These are phyloP conservation scores for Aureobasidium pullulans DNA, from an alignment of 2,329 filamentous ascomycete genomes.

Conservation along the genomic window DNA sequence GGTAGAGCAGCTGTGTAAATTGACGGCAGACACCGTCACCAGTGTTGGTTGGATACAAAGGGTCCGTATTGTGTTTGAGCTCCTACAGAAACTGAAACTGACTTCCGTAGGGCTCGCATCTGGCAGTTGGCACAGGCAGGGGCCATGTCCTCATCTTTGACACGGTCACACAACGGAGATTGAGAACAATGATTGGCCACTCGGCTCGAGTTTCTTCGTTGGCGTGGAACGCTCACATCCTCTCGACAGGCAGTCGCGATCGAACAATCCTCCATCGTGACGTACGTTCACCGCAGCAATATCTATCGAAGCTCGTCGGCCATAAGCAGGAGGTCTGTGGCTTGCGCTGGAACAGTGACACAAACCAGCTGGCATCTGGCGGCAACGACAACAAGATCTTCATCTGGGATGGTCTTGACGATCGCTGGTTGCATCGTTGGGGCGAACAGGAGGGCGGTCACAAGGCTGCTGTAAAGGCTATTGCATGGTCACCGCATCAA, in stretches of 20 bases:
- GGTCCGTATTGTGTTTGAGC: constrained; percentile 30
- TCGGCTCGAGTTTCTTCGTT: constrained; percentile 86
- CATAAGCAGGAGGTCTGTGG: constrained; percentile 99
- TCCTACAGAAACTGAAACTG: background rate
- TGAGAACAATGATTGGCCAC: constrained; percentile 96
- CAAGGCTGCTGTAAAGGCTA: constrained; percentile 92
- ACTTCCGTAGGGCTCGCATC: constrained; percentile 63
- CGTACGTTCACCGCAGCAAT: constrained; percentile 86
- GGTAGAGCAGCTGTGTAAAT: constrained; percentile 87
- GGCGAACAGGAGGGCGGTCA: constrained; percentile 93
- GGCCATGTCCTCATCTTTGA: constrained; percentile 98
- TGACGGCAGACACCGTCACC: constrained; percentile 89
- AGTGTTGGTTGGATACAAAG: constrained; percentile 98
- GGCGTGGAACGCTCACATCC: constrained; percentile 96
- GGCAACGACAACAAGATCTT: constrained; percentile 99
- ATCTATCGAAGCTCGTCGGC: constrained; percentile 75
- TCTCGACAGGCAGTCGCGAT: constrained; percentile 91
- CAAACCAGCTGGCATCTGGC: constrained; percentile 87
- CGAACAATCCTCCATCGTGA: constrained; percentile 92
- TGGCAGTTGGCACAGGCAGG: constrained; percentile 91
- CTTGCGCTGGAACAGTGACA: constrained; percentile 92
- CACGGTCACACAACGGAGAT: constrained; percentile 72
- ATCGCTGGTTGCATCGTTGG: constrained; percentile 88
- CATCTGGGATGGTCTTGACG: constrained; percentile 95
- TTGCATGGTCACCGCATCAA: constrained; percentile 96